These are phyloP conservation scores for Trametes cingulata DNA, from an alignment of 768 basidiomycete species.

Conservation along the genomic window DNA sequence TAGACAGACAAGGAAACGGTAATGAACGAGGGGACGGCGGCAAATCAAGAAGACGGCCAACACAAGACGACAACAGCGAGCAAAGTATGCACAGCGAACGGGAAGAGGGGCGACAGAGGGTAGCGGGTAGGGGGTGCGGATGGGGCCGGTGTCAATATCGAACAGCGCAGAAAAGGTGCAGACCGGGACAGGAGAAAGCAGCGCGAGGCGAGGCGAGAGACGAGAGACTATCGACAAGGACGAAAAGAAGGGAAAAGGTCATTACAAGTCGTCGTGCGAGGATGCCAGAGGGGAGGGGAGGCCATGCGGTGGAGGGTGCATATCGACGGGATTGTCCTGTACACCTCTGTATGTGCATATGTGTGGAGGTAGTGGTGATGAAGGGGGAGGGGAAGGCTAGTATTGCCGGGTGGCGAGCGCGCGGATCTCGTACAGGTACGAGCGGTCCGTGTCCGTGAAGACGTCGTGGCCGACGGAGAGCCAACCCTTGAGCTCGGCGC, in stretches of 20 bases:
- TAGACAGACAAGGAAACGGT: neutral
- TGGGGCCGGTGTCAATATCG: conserved; percentile 20
- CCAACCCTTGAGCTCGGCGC: conserved; percentile 86
- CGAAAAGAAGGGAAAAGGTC: conserved; percentile 7
- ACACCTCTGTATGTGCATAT: conserved; percentile 9
- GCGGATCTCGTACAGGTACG: conserved; percentile 77
- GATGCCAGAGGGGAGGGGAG: neutral
- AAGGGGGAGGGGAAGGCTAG: conserved; percentile 35
- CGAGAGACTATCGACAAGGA: conserved; percentile 4
- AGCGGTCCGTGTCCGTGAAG: conserved; percentile 52
- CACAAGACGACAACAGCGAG: conserved; percentile 12
- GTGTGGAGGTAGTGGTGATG: conserved; percentile 7
- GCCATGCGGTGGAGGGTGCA: neutral
- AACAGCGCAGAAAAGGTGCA: conserved; percentile 13
- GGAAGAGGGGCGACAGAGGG: conserved; percentile 25
- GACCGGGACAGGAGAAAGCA: conserved; percentile 1
- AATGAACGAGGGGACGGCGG: conserved; percentile 1
- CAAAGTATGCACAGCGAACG: conserved; percentile 25
- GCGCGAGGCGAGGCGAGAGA: neutral
- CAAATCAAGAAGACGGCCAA: conserved; percentile 3
- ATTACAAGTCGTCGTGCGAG: conserved; percentile 16
- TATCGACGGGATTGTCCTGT: conserved; percentile 15
- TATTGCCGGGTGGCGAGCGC: conserved; percentile 85
- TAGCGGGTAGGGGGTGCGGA: conserved; percentile 21
- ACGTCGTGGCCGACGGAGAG: conserved; percentile 26